Percentiles rank a stretch among this genome's conserved stretches.
Evolutionary conservation across 257 asterid genomes (phyloP).

Genomic region (Euphrasia confusa): DNA sequence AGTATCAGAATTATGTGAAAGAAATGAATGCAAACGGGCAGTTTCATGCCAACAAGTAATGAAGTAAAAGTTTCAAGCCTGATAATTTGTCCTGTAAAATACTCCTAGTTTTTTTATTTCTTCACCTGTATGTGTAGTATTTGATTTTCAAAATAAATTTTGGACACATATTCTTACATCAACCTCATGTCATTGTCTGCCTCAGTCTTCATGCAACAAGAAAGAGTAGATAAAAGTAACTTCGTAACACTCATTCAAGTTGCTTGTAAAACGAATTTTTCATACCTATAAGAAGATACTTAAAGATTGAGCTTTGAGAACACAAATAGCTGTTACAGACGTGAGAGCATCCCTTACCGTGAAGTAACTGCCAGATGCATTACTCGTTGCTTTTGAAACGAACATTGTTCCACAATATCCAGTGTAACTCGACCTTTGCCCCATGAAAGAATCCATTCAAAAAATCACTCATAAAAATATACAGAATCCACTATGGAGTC

Average conservation of each 20-base stretch:
- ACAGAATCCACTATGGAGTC: slow-evolving; percentile 7
- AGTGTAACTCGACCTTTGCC: slow-evolving; percentile 93
- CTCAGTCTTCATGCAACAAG: background rate
- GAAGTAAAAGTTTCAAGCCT: background rate
- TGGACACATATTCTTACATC: background rate
- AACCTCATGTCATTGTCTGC: too few relatives aligned
- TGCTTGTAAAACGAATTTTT: slow-evolving; percentile 43
- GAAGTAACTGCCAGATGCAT: slow-evolving; percentile 87
- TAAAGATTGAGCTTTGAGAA: background rate
- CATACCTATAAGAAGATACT: slow-evolving; percentile 31
- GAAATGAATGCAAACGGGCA: slow-evolving; percentile 74
- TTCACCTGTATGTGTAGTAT: background rate
- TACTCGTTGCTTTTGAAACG: slow-evolving; percentile 74
- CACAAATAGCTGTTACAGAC: background rate
- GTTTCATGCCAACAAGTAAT: slow-evolving; percentile 34
- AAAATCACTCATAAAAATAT: background rate
- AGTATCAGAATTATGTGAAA: slow-evolving; percentile 64
- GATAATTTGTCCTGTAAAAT: too few relatives aligned
- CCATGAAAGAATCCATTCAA: slow-evolving; percentile 40
- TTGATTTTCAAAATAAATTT: background rate
- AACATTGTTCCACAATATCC: slow-evolving; percentile 87
- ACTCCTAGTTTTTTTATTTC: background rate
- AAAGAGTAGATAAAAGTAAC: slow-evolving; percentile 32
- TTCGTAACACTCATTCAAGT: slow-evolving; percentile 66
- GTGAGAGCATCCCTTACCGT: slow-evolving; percentile 41